A percentile compares a stretch with the other conserved stretches of the same genome.
Evolutionary conservation across 768 basidiomycete species (phyloP).

Genomic region (Cystofilobasidium bisporidii): DNA sequence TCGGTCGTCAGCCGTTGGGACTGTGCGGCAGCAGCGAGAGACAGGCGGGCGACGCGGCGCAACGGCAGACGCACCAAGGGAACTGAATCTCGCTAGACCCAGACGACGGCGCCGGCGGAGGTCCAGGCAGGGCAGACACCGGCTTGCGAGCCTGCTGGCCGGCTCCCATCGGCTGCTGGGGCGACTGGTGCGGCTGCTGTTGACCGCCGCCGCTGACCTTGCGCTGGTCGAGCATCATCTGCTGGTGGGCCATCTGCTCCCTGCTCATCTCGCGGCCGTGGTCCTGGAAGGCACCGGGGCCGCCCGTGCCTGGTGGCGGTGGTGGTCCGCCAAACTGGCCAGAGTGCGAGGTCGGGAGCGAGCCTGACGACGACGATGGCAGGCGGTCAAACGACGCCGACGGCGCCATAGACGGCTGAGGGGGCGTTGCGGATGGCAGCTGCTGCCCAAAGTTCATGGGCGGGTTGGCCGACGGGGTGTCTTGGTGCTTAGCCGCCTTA

Average conservation of each 20-base stretch:
- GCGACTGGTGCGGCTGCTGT: conserved; percentile 6
- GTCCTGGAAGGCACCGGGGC: background rate
- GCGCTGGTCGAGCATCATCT: conserved; percentile 9
- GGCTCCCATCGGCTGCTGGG: background rate
- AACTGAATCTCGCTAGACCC: background rate
- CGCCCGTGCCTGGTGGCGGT: background rate
- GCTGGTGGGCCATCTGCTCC: conserved; percentile 11
- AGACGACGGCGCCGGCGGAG: background rate
- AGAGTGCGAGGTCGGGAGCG: background rate
- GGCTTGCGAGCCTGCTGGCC: background rate
- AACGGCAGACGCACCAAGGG: background rate
- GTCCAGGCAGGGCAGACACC: background rate
- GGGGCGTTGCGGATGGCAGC: background rate
- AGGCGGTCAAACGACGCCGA: background rate
- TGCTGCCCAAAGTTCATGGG: background rate
- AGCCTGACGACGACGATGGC: too few relatives aligned
- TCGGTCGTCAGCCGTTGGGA: too few relatives aligned
- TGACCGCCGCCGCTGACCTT: conserved; percentile 4
- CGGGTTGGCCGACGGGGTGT: background rate
- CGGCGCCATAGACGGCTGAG: background rate
- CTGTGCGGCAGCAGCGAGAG: too few relatives aligned
- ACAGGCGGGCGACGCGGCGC: background rate
- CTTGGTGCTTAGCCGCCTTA: conserved; percentile 1
- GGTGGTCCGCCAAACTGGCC: conserved; percentile 4
- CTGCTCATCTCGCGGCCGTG: background rate